Conservation (phyloP, 805 yeast genomes). For the Nakazawaea peltata region DNA sequence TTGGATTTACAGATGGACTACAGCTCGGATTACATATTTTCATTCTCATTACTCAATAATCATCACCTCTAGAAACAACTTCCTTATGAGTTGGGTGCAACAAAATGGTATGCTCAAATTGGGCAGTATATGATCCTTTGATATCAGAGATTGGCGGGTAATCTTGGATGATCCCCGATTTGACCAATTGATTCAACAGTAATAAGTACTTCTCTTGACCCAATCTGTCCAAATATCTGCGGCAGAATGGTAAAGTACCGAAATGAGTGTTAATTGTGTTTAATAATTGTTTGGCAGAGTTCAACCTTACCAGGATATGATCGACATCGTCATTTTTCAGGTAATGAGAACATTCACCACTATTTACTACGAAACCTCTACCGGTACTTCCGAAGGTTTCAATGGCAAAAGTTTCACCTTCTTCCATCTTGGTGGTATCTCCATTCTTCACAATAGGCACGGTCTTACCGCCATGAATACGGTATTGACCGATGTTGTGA, state of each 20-base stretch:
- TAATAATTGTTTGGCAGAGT: conserved; percentile 63
- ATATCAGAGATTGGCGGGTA: conserved; percentile 88
- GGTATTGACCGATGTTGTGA: conserved; percentile 78
- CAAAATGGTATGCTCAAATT: conserved; percentile 89
- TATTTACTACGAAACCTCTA: conserved; percentile 74
- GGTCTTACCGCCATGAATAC: conserved; percentile 90
- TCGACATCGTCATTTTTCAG: conserved; percentile 52
- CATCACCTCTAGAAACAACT: conserved; percentile 92
- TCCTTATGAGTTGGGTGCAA: conserved; percentile 90
- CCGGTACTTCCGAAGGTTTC: conserved; percentile 99
- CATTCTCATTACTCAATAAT: too few relatives aligned
- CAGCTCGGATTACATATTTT: too few relatives aligned
- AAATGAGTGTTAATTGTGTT: conserved; percentile 69
- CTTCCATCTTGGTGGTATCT: conserved; percentile 97
- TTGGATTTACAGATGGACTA: too few relatives aligned
- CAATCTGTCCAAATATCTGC: conserved; percentile 83
- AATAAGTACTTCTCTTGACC: conserved; percentile 89
- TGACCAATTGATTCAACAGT: conserved; percentile 79
- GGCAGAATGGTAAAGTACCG: conserved; percentile 95
- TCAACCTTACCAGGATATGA: conserved; percentile 45
- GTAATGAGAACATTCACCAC: conserved; percentile 95
- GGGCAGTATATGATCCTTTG: conserved; percentile 89
- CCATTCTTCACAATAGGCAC: conserved; percentile 95
- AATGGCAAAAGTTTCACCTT: conserved; percentile 95
- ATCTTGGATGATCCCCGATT: conserved; percentile 82